Conservation (phyloP, 2,329 filamentous ascomycete species). For the Rugonectria rugulosa region DNA sequence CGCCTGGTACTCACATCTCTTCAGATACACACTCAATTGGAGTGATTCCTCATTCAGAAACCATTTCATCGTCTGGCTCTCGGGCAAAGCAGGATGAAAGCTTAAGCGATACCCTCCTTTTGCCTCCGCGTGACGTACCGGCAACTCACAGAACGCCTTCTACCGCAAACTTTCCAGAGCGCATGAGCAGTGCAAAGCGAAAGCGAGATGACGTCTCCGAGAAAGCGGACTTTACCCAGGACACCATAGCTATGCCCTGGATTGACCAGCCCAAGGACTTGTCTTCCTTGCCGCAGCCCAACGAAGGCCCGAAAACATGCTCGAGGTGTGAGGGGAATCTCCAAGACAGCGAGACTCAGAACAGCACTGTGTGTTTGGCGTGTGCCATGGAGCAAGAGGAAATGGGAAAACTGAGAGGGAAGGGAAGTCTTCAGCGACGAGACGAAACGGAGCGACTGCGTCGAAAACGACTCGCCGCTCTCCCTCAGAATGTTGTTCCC, state of each 20-base stretch:
- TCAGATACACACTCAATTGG: too few species aligned
- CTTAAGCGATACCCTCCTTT: conserved; percentile 24
- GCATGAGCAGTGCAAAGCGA: conserved; percentile 35
- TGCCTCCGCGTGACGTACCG: conserved; percentile 13
- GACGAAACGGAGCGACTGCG: conserved; percentile 43
- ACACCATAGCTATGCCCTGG: conserved; percentile 42
- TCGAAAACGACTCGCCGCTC: conserved; percentile 41
- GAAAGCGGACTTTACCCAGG: conserved; percentile 42
- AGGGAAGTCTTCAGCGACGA: conserved; percentile 27
- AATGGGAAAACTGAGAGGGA: conserved; percentile 20
- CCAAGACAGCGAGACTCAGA: not conserved
- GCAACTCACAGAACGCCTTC: conserved; percentile 11
- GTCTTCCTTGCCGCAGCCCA: not conserved
- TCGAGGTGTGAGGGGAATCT: conserved; percentile 27
- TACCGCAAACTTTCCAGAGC: not conserved
- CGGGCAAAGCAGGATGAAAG: not conserved
- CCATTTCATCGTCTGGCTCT: not conserved
- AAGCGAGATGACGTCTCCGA: conserved; percentile 38
- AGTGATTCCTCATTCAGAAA: not conserved
- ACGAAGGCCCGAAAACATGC: conserved; percentile 16
- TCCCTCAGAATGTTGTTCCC: conserved; percentile 44
- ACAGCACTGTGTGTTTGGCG: conserved; percentile 27
- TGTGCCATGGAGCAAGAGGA: conserved; percentile 27
- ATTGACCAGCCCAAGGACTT: conserved; percentile 11
- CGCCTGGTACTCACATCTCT: not conserved